Base-by-base conservation (phyloP, 768 basidiomycete species). In the Galerina sulciceps region DNA sequence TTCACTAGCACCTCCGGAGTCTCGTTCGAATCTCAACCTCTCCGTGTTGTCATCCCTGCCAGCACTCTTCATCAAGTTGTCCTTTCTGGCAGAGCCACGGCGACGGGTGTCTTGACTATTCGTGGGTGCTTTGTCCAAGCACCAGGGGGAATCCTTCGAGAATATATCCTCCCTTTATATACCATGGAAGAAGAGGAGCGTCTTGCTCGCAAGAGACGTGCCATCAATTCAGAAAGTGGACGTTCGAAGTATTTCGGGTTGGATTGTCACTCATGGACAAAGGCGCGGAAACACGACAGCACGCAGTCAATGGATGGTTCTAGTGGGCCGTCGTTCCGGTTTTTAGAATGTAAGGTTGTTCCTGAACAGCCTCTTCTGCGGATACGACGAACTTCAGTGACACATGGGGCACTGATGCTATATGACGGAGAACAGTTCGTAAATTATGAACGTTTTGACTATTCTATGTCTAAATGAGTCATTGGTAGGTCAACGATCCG, bases 391-490 rank as follows among this genome's bases (percentile, higher is more conserved):
- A 92, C 90, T 14, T 93, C 92, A n/a, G 76, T 97, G 18, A 96
- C 91, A 1, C 94, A 97, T 65, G 94, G 94, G 1, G 94, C 96
- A 0, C 77, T 98, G 22, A 96, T 97, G 93, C 77, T 99, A 50
- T 98, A 96, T 68, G 86, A 96, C 47, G 97, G 97, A 35, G 97
- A 99, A 77, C 87, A 76, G 96, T 94, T 61, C 59, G 87, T 75
- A 14, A 36, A 18, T 37, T 61, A 14, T 14, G 50, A 38, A 48
- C 55, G 60, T 46, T 38, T 20, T 46, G 11, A 41, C 22, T n/a
- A 18, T 51, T 38, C 53, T 58, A 61, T 48, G 67, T 55, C 43
- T 15, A 58, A 20, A 6, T 20, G 13, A 34, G 42, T 47, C n/a
- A n/a, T n/a, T n/a, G 44, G 2, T 64, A 98, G 96, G 69, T 91